phyloP scores from a whole-genome alignment of 805 yeast species.

The Kluyveromyces siamensis region DNA sequence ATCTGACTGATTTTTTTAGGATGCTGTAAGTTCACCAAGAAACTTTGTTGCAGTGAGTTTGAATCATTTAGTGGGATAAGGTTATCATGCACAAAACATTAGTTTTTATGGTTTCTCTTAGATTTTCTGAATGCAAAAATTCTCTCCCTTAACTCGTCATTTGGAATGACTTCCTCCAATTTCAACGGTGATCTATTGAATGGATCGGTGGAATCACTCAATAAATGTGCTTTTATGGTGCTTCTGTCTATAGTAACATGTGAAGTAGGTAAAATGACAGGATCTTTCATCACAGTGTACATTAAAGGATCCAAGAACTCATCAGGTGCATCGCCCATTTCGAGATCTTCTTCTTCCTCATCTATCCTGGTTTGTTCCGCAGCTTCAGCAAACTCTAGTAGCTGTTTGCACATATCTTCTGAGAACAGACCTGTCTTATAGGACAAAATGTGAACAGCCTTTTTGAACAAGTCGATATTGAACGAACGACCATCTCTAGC shows the following conservation, averaged over 20 bases:
- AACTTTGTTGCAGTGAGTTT: background rate
- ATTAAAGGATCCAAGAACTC: constrained; percentile 94
- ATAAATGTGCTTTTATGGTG: constrained; percentile 85
- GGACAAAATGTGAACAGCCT: constrained; percentile 61
- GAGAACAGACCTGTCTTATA: constrained; percentile 45
- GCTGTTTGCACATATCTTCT: constrained; percentile 40
- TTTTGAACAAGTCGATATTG: constrained; percentile 50
- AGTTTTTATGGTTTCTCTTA: constrained; percentile 27
- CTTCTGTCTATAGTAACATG: constrained; percentile 78
- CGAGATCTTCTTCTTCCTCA: constrained; percentile 78
- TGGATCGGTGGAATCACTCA: constrained; percentile 95
- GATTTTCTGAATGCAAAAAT: constrained; percentile 49
- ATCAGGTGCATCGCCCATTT: constrained; percentile 90
- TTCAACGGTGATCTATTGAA: constrained; percentile 88
- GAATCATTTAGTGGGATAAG: no score
- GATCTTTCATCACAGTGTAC: constrained; percentile 93
- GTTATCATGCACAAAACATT: background rate
- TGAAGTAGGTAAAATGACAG: constrained; percentile 87
- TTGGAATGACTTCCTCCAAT: constrained; percentile 79
- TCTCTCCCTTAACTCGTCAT: constrained; percentile 53
- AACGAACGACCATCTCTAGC: constrained; percentile 92
- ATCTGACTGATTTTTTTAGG: background rate
- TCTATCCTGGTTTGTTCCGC: constrained; percentile 52
- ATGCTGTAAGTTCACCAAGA: background rate
- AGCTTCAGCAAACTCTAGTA: constrained; percentile 48